A percentile compares a stretch with the other conserved stretches of the same genome.
Evolutionary conservation across 768 basidiomycete genomes (phyloP).

Genomic region (Tylopilus intermedius): DNA sequence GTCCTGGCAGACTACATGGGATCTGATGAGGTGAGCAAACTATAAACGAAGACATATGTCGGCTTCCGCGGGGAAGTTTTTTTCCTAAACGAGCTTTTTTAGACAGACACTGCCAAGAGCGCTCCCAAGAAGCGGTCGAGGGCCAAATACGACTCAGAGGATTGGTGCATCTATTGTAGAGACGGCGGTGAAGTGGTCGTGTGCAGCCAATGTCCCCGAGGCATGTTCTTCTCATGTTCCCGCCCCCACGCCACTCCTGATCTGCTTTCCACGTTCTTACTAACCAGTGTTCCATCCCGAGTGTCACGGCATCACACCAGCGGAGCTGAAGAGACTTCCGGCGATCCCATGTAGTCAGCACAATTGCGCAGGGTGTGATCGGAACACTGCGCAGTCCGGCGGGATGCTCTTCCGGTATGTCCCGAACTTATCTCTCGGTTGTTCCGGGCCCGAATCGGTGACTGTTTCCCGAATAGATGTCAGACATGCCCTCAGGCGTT

Average conservation of each 20-base stretch:
- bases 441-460: constrained; percentile 2
- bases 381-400: constrained; percentile 43
- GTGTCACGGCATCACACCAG: constrained; percentile 40
- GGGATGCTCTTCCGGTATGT: constrained; percentile 56
- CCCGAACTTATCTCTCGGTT: not conserved
- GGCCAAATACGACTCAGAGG: constrained; percentile 46
- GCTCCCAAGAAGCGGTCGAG: constrained; percentile 30
- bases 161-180: constrained; percentile 55
- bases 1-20: constrained; percentile 30
- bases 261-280: not conserved
- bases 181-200: constrained; percentile 53
- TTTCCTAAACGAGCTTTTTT: constrained; percentile 9
- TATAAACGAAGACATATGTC: not conserved
- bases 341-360: constrained; percentile 46
- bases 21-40: constrained; percentile 25
- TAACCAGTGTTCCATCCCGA: constrained; percentile 47
- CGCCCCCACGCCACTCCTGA: constrained; percentile 3
- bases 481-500: constrained; percentile 56
- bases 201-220: constrained; percentile 51
- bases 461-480: constrained; percentile 34
- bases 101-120: constrained; percentile 13
- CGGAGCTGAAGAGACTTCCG: constrained; percentile 25
- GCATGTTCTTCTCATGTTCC: constrained; percentile 27
- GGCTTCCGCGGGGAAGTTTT: not conserved
- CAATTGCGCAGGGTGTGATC: constrained; percentile 40